Evolutionary conservation across 345 rosid genomes (phyloP).

Genomic region (Eucalyptus virginea): DNA sequence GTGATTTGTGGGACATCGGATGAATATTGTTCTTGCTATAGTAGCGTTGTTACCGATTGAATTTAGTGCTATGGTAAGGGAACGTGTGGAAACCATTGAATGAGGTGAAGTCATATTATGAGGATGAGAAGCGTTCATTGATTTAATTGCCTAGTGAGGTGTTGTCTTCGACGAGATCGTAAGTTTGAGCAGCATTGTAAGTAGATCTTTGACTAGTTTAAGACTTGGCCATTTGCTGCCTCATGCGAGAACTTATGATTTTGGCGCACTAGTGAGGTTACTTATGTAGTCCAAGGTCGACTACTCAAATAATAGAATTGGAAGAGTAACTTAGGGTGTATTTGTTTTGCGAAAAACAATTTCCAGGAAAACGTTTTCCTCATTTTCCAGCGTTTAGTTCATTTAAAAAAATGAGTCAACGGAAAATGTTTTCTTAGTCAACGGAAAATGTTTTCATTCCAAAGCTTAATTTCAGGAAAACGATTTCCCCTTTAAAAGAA

Average conservation of each 20-base stretch:
- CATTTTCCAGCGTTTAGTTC: too few species aligned
- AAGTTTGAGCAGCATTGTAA: background rate
- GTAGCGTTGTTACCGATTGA: background rate
- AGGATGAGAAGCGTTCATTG: background rate
- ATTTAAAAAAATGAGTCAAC: too few species aligned
- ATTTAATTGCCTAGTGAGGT: background rate
- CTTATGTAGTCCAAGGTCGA: too few species aligned
- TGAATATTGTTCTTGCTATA: background rate
- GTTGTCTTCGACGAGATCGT: background rate
- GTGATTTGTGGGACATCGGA: background rate
- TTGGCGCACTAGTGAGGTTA: background rate
- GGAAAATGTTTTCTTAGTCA: too few species aligned
- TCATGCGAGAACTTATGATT: background rate
- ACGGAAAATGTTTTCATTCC: too few species aligned
- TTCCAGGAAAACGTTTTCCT: too few species aligned
- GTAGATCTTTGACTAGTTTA: background rate
- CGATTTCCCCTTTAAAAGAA: too few species aligned
- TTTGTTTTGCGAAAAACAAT: too few species aligned
- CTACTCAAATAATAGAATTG: too few species aligned
- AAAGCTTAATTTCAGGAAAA: too few species aligned
- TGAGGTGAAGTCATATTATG: background rate
- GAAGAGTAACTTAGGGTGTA: too few species aligned
- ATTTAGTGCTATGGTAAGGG: background rate
- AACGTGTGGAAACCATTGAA: background rate
- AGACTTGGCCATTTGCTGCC: background rate